Evolutionary conservation across 345 rosid species (phyloP).

Genomic region (Eucalyptus pauciflora): DNA sequence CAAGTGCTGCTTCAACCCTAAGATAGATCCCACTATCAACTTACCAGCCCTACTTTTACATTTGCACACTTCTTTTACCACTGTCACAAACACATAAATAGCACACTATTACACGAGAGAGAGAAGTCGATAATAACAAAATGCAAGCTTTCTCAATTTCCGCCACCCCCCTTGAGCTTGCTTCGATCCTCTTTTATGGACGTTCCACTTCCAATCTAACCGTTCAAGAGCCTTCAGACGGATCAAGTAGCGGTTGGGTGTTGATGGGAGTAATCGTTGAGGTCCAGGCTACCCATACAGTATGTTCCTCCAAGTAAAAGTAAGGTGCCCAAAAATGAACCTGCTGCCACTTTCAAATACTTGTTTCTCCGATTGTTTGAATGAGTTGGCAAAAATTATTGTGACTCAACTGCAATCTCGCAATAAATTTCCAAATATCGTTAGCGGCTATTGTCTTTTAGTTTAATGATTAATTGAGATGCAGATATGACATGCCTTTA

Average conservation of each 20-base stretch:
- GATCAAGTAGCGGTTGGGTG: not conserved
- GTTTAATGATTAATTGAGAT: not conserved
- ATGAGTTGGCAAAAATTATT: not conserved
- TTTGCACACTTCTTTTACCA: not conserved
- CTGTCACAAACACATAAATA: not conserved
- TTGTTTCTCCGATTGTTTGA: not conserved
- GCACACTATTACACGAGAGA: not conserved
- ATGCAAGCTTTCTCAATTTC: not conserved
- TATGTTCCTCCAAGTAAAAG: not conserved
- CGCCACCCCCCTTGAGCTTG: not conserved
- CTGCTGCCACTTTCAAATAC: not conserved
- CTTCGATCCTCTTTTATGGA: not conserved
- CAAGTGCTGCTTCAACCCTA: not conserved
- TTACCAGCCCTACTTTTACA: not conserved
- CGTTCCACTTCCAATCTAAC: not conserved
- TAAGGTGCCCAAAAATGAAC: not conserved
- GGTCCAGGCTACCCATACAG: not conserved
- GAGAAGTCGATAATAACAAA: not conserved
- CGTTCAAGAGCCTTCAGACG: not conserved
- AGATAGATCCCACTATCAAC: not conserved
- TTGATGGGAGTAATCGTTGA: not conserved
- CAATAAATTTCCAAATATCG: not conserved
- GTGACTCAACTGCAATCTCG: not conserved
- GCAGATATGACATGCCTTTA: not conserved
- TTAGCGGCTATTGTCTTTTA: not conserved